Evolutionary conservation across 345 rosid genomes (phyloP).

Genomic region (Pistacia vera): DNA sequence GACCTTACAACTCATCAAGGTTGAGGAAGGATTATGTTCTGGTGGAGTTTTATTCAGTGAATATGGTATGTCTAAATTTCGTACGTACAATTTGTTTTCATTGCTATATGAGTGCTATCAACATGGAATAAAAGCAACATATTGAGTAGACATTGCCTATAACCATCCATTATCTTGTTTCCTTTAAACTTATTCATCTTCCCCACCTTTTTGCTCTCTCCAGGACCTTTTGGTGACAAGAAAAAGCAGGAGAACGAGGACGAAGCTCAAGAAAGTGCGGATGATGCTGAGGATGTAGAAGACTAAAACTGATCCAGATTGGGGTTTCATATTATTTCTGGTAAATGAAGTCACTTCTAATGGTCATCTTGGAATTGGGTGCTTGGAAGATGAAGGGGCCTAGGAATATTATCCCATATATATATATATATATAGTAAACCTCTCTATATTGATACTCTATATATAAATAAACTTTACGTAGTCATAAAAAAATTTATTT

Average conservation of each 20-base stretch:
- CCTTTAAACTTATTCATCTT: background rate
- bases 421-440: no score
- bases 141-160: no score
- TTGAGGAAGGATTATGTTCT: no score
- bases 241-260: background rate
- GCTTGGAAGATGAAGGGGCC: background rate
- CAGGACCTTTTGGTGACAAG: no score
- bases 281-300: background rate
- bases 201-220: no score
- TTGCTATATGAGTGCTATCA: no score
- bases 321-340: background rate
- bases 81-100: background rate
- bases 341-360: background rate
- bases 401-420: no score
- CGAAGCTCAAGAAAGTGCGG: background rate
- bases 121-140: no score
- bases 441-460: no score
- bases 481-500: no score
- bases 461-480: no score
- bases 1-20: constrained; percentile 30
- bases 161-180: background rate
- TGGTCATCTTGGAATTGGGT: background rate
- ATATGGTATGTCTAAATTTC: constrained; percentile 40
- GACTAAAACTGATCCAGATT: constrained; percentile 16
- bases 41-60: constrained; percentile 64